Conservation (phyloP, 495 filamentous ascomycete genomes). For the Penicillium tannophilum region DNA sequence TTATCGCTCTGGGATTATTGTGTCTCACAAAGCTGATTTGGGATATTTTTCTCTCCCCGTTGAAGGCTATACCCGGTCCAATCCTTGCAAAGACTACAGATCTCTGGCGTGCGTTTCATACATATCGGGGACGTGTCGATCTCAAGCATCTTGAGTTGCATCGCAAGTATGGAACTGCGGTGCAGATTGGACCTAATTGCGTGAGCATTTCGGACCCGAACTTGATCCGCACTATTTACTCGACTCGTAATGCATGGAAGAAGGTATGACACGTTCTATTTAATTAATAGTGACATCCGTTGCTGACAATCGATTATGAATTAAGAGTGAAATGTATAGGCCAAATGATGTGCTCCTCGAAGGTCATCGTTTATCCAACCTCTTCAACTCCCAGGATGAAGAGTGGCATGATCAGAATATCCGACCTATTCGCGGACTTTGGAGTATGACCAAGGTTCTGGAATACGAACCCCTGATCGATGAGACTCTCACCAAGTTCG, state of each 20-base stretch:
- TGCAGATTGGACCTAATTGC: conserved; percentile 58
- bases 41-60: conserved; percentile 17
- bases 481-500: conserved; percentile 25
- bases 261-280: conserved; percentile 20
- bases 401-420: conserved; percentile 36
- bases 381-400: conserved; percentile 51
- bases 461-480: conserved; percentile 36
- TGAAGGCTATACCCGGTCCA: conserved; percentile 47
- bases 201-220: conserved; percentile 52
- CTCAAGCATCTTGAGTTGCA: conserved; percentile 41
- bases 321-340: conserved; percentile 32
- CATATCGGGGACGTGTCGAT: conserved; percentile 20
- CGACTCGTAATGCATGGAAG: conserved; percentile 29
- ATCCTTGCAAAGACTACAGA: conserved; percentile 43
- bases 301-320: not conserved
- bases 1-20: conserved; percentile 14
- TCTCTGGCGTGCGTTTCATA: conserved; percentile 37
- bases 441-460: conserved; percentile 38
- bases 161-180: conserved; percentile 52
- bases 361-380: conserved; percentile 25
- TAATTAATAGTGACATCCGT: not conserved
- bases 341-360: conserved; percentile 26
- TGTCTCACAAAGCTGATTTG: conserved; percentile 16
- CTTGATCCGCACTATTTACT: conserved; percentile 49
- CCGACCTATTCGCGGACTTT: conserved; percentile 38